Base-by-base conservation (phyloP, 768 basidiomycete species). In the Termitomyces sp. region DNA sequence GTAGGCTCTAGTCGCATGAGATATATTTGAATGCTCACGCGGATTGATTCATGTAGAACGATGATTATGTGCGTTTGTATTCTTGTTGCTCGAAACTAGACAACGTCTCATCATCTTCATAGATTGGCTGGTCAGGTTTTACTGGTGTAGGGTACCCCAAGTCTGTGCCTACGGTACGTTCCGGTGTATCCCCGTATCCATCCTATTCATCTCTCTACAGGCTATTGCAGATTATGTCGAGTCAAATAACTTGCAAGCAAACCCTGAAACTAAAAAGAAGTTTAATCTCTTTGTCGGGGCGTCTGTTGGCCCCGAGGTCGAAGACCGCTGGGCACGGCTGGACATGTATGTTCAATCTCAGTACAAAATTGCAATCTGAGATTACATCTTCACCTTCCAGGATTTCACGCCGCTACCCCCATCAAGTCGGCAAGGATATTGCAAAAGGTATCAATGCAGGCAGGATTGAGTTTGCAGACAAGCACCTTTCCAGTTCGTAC, bases 121-220 rank as follows among this genome's bases (percentile, higher is more conserved):
- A 79, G 77, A 78, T 79, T 56, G 78, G 77, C 32, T 79, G 76
- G 74, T 77, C 76, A 36, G 78, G 77, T 4, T 79, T 78, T 59
- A 79, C 77, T 20, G 78, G 78, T 22, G 78, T 79, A 10, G 78
- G 78, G 13, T 79, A 79, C 58, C 78, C 78, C 23, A 78, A 79
- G 57, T 64, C 63, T 3, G 70, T 76, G 23, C 78, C 77, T 16
- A 72, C 75, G 0, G 76, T 76, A 54, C 32, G 73, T 70, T 18
- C 42, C 16, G 41, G 29, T 12, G 25, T 2, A 7, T n/a, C 36
- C 41, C 29, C 10, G 2, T 31, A n/a, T 33, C 3, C 31, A 9
- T 10, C 2, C 13, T 35, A 9, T 42, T 35, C 20, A 53, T n/a
- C 22, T 1, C 33, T 11, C 2, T 11, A 5, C 56, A 77, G 75